phyloP scores from a whole-genome alignment of 179 eudicot species.

The Silene coronaria region DNA sequence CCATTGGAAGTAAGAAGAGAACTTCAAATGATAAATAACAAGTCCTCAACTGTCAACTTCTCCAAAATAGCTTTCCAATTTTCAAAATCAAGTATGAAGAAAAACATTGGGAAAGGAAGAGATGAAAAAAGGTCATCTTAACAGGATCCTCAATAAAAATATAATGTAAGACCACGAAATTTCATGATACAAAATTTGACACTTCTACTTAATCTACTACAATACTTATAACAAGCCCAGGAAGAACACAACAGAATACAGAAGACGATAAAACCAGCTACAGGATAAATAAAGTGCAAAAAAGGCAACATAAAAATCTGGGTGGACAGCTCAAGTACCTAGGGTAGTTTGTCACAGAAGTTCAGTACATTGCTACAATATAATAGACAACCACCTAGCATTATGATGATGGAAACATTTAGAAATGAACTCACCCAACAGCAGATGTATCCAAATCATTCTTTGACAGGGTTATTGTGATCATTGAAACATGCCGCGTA shows the following conservation, averaged over 20 bases:
- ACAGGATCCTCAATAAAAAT: background rate
- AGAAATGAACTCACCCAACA: slow-evolving; percentile 26
- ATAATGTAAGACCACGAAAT: background rate
- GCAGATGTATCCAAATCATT: slow-evolving; percentile 39
- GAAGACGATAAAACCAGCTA: background rate
- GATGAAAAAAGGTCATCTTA: background rate
- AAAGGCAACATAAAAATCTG: background rate
- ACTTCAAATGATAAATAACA: background rate
- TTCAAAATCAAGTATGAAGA: background rate
- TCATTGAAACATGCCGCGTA: slow-evolving; percentile 79
- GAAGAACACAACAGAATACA: background rate
- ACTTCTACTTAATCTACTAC: background rate
- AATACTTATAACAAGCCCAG: background rate
- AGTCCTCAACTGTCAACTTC: background rate
- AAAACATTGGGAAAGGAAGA: background rate
- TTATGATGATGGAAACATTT: background rate
- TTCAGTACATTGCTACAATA: background rate
- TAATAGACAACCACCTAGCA: background rate
- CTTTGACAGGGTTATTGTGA: slow-evolving; percentile 61
- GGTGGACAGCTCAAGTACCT: background rate
- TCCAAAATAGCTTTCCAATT: background rate
- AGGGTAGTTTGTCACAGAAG: background rate
- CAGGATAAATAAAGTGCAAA: background rate
- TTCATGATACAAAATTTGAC: background rate
- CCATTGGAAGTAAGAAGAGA: background rate